A percentile compares a stretch with the other conserved stretches of the same genome.
These are phyloP conservation scores for Begonia peltatifolia DNA, from an alignment of 306 rosid species.

Conservation along the genomic window DNA sequence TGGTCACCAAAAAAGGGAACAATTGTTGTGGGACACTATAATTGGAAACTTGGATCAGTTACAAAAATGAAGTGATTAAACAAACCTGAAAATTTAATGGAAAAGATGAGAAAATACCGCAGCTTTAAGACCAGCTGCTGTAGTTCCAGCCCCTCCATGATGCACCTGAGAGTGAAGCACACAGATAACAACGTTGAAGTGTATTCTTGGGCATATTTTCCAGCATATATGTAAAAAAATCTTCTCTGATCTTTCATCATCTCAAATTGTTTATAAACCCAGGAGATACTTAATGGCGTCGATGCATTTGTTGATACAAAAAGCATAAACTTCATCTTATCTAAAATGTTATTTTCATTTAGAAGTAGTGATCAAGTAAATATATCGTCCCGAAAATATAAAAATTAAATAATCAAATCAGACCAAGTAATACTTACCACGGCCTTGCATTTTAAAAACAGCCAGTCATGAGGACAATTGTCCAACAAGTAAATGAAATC, in stretches of 20 bases:
- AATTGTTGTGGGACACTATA: constrained; percentile 81
- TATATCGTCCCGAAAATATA: not conserved
- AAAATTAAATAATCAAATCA: not conserved
- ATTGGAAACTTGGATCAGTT: constrained; percentile 2
- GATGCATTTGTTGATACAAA: too few relatives aligned
- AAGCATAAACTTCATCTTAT: too few relatives aligned
- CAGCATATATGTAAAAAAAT: too few relatives aligned
- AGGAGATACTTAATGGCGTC: too few relatives aligned
- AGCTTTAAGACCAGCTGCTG: constrained; percentile 98
- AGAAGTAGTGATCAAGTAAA: not conserved
- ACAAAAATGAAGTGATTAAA: too few relatives aligned
- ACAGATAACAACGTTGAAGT: not conserved
- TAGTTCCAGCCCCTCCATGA: constrained; percentile 99
- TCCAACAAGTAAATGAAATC: constrained; percentile 71
- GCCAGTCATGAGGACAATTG: constrained; percentile 94
- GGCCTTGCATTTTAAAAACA: constrained; percentile 96
- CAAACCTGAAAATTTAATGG: constrained; percentile 5
- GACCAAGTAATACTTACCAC: constrained; percentile 48
- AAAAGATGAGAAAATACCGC: constrained; percentile 40
- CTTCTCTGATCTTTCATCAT: too few relatives aligned
- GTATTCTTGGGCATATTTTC: too few relatives aligned
- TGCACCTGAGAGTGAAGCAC: constrained; percentile 48
- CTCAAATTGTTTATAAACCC: too few relatives aligned
- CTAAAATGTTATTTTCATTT: too few relatives aligned
- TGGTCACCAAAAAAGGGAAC: constrained; percentile 98